phyloP scores from a whole-genome alignment of 164 flowering plant species.

The Sextonia rubra region DNA sequence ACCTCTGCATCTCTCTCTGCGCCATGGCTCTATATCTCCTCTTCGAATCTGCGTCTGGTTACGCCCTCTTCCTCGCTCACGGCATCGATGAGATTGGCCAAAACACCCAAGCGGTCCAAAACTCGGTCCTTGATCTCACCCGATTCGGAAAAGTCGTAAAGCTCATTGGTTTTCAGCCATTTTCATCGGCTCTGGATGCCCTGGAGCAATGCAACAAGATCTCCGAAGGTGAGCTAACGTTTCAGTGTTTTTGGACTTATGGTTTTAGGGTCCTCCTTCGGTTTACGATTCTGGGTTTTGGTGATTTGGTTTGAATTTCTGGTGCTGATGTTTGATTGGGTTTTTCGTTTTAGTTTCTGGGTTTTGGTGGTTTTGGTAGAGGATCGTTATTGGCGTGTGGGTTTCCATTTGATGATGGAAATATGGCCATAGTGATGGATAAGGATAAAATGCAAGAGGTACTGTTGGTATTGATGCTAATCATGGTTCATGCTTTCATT shows the following conservation, averaged over 20 bases:
- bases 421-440: too few relatives aligned
- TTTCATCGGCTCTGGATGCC: slow-evolving; percentile 82
- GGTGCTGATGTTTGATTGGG: neutral
- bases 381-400: too few relatives aligned
- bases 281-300: neutral
- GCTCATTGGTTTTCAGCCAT: slow-evolving; percentile 72
- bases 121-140: slow-evolving; percentile 63
- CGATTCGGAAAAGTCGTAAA: slow-evolving; percentile 88
- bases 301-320: neutral
- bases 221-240: slow-evolving; percentile 68
- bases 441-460: too few relatives aligned
- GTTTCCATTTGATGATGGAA: too few relatives aligned
- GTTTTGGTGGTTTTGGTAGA: too few relatives aligned
- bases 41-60: slow-evolving; percentile 79
- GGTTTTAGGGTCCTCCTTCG: too few relatives aligned
- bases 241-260: neutral
- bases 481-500: too few relatives aligned
- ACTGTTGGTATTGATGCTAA: too few relatives aligned
- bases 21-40: slow-evolving; percentile 57
- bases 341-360: too few relatives aligned
- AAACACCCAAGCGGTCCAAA: slow-evolving; percentile 79
- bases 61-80: slow-evolving; percentile 51
- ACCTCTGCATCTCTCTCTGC: neutral
- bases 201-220: slow-evolving; percentile 83
- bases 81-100: slow-evolving; percentile 90